Evolutionary conservation across 2,329 filamentous ascomycete species (phyloP).

Genomic region (Hypoxylon sp.): DNA sequence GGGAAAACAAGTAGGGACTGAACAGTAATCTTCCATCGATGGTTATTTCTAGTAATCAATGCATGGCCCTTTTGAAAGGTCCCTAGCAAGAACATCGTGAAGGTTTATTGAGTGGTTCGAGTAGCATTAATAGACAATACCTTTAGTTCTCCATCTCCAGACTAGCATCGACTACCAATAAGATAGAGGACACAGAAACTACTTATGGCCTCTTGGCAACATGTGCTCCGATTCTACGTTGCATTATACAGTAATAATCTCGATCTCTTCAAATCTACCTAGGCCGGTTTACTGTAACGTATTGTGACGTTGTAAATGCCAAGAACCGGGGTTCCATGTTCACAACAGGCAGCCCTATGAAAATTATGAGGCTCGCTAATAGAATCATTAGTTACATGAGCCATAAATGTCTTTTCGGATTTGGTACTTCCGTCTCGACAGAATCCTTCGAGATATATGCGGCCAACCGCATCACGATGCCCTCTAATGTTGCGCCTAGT

Average conservation of each 20-base stretch:
- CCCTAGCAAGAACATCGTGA: too few relatives aligned
- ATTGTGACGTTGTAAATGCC: constrained; percentile 1
- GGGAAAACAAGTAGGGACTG: background rate
- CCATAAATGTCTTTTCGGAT: too few relatives aligned
- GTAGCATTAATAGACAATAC: background rate
- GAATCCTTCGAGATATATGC: too few relatives aligned
- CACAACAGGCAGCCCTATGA: background rate
- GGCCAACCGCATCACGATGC: too few relatives aligned
- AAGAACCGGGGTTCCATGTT: constrained; percentile 4
- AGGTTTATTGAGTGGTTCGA: too few relatives aligned
- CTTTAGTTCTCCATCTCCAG: too few relatives aligned
- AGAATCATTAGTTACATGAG: too few relatives aligned
- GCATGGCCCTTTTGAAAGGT: background rate
- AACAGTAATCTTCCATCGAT: background rate
- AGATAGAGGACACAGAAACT: background rate
- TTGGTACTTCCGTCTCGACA: too few relatives aligned
- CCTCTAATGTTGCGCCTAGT: too few relatives aligned
- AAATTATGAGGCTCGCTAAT: background rate
- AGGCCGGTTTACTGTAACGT: constrained; percentile 13
- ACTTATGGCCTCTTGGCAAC: background rate
- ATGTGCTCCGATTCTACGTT: background rate
- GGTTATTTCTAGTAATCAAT: background rate
- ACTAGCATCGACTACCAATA: background rate
- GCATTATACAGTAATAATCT: constrained; percentile 4
- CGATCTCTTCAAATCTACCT: background rate